phyloP scores from a whole-genome alignment of 2,329 filamentous ascomycete genomes.

The Diaporthe sp. region DNA sequence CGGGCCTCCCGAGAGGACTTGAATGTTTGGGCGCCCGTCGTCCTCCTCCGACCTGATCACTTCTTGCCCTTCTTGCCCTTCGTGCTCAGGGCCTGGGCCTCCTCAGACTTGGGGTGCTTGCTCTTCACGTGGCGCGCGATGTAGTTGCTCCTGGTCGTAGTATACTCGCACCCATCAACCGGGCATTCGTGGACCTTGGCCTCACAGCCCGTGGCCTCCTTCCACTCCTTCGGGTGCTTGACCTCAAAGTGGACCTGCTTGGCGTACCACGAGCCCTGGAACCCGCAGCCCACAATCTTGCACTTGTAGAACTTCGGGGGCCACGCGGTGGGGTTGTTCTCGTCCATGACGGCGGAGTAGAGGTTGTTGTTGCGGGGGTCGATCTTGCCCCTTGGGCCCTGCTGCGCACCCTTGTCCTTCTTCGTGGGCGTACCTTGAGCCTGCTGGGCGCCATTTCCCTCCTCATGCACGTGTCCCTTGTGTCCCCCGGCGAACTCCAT shows the following conservation, averaged over 20 bases:
- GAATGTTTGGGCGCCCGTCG: too few species aligned
- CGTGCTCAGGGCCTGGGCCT: not conserved
- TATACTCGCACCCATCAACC: not conserved
- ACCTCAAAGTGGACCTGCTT: not conserved
- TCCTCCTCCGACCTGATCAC: accelerated
- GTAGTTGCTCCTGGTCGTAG: not conserved
- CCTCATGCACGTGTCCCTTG: not conserved
- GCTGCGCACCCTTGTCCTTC: not conserved
- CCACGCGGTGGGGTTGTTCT: not conserved
- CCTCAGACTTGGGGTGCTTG: not conserved
- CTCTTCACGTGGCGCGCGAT: not conserved
- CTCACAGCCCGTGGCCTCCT: not conserved
- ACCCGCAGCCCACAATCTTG: not conserved
- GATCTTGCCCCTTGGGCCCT: not conserved
- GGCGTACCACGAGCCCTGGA: not conserved
- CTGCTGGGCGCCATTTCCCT: not conserved
- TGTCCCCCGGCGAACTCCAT: too few species aligned
- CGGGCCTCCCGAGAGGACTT: too few species aligned
- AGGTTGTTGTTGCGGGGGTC: not conserved
- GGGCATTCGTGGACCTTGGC: not conserved
- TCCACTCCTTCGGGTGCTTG: not conserved
- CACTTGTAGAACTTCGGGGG: not conserved
- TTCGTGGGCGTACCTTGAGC: not conserved
- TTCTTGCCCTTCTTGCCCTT: not conserved
- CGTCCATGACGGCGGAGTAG: not conserved